Evolutionary conservation across 768 basidiomycete genomes (phyloP), one percentile per base, ranked within the genome.

Genomic region (Auricularia sp.): DNA sequence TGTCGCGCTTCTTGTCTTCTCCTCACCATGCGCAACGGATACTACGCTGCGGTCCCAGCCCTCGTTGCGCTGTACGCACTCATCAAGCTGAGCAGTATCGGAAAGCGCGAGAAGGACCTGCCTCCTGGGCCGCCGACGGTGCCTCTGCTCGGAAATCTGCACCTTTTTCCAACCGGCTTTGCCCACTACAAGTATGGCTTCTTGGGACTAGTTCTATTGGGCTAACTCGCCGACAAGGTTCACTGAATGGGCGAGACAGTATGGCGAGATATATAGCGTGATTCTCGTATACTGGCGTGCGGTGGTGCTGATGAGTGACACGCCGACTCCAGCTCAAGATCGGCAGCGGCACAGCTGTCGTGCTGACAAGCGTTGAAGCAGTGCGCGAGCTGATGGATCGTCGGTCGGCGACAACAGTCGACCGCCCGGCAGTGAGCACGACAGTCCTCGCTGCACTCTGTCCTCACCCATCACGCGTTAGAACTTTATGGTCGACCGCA

Each of bases 361-460:
- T 75, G 13, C 61, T 75, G 18, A 67, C 72, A 7, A 66, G 69
- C 35, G 61, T 66, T 7, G 61, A 65, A 2, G 67, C 66, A 13
- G 71, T 73, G 6, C 69, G 68, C 21, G 73, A 75, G 39, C 61
- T 75, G 2, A 65, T 75, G 68, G 75, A 75, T 21, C 71, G 69
- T 62, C 67, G 70, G 18, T 69, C 67, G 59, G 69, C 64, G 13
- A 63, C 66, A 1, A 73, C 72, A 2, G 66, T 62, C 3, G 73
- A 75, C 59, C 69, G 75, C 5, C 74, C 72, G 2, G 42, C 71
- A 0, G 56, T 59, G 8, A 14, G 56, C 29, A 29, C 29, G 29
- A 29, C 29, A 29, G 29, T 29, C 29, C 29, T 29, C 29, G 29
- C 29, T 29, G 29, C 29, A 29, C 29, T 29, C 29, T 29, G 29